Conservation (phyloP, 768 basidiomycete species). For the Termitomyces sp. region DNA sequence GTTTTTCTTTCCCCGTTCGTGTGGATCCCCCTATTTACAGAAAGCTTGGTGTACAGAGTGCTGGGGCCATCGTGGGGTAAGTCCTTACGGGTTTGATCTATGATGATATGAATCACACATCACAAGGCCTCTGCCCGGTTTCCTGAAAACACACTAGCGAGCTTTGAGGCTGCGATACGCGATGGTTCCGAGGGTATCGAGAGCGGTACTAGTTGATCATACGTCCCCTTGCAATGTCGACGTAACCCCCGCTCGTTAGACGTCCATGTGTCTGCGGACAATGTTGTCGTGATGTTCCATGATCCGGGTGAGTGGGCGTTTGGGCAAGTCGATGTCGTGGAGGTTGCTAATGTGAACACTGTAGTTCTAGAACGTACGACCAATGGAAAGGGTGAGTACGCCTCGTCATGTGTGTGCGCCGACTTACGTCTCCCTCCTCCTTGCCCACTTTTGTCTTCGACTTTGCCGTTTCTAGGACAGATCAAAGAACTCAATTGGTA, state of each 20-base stretch:
- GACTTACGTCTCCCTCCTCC: neutral
- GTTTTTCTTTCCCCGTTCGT: constrained; percentile 1
- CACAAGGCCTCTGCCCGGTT: constrained; percentile 76
- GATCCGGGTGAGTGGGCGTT: constrained; percentile 59
- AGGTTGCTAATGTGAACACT: neutral
- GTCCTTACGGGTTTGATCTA: constrained; percentile 11
- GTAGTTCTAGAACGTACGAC: constrained; percentile 77
- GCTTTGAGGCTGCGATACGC: constrained; percentile 91
- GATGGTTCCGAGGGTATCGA: constrained; percentile 97
- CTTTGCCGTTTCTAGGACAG: constrained; percentile 37
- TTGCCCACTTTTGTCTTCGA: neutral
- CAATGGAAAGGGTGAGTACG: constrained; percentile 55
- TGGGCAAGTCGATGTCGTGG: neutral
- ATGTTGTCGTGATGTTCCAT: constrained; percentile 93
- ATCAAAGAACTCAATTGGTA: constrained; percentile 74
- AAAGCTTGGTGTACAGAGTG: constrained; percentile 49
- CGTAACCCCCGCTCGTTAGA: constrained; percentile 60
- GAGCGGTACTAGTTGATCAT: constrained; percentile 70
- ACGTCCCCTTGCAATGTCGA: constrained; percentile 26
- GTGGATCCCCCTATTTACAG: neutral
- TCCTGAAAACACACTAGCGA: constrained; percentile 94
- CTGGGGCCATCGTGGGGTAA: constrained; percentile 54
- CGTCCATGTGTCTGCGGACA: constrained; percentile 90
- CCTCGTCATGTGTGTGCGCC: neutral
- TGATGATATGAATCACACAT: too few species aligned